Percentiles rank a stretch among this genome's conserved stretches.
Conservation (phyloP, 768 basidiomycete genomes). For the Phlebiopsis flavidoalba region DNA sequence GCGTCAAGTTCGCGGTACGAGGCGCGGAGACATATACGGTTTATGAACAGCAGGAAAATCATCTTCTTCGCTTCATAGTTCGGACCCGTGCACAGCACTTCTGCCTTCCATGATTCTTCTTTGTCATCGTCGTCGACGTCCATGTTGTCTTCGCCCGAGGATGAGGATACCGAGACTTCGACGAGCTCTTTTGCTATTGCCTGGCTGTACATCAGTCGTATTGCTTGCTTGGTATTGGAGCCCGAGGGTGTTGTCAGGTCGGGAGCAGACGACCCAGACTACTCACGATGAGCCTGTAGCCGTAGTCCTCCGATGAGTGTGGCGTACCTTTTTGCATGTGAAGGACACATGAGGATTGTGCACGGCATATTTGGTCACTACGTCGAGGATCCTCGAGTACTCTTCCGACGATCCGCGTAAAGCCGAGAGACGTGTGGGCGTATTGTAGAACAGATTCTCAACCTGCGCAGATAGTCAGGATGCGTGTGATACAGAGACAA, state of each 20-base stretch:
- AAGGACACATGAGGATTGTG: slow-evolving; percentile 90
- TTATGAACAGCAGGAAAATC: slow-evolving; percentile 88
- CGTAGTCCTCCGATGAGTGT: neutral
- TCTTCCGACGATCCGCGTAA: slow-evolving; percentile 86
- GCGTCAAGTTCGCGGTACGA: neutral
- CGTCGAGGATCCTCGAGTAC: slow-evolving; percentile 85
- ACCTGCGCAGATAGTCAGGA: slow-evolving; percentile 46
- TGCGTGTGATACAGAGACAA: neutral
- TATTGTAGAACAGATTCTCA: slow-evolving; percentile 94
- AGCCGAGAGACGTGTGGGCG: slow-evolving; percentile 80
- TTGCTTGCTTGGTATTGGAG: slow-evolving; percentile 61
- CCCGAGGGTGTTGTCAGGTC: slow-evolving; percentile 77
- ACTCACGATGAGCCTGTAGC: neutral
- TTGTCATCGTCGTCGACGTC: slow-evolving; percentile 24
- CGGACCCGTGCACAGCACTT: slow-evolving; percentile 76
- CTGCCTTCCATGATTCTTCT: slow-evolving; percentile 59
- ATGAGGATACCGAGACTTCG: slow-evolving; percentile 27
- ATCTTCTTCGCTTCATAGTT: slow-evolving; percentile 89
- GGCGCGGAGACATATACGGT: slow-evolving; percentile 60
- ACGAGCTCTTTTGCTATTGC: slow-evolving; percentile 75
- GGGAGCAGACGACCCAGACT: slow-evolving; percentile 71
- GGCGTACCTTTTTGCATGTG: slow-evolving; percentile 80
- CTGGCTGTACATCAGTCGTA: slow-evolving; percentile 78
- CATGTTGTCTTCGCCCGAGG: slow-evolving; percentile 28
- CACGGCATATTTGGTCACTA: slow-evolving; percentile 88